Conservation (phyloP, 495 filamentous ascomycete species). For the Aspergillus kassunensis region DNA sequence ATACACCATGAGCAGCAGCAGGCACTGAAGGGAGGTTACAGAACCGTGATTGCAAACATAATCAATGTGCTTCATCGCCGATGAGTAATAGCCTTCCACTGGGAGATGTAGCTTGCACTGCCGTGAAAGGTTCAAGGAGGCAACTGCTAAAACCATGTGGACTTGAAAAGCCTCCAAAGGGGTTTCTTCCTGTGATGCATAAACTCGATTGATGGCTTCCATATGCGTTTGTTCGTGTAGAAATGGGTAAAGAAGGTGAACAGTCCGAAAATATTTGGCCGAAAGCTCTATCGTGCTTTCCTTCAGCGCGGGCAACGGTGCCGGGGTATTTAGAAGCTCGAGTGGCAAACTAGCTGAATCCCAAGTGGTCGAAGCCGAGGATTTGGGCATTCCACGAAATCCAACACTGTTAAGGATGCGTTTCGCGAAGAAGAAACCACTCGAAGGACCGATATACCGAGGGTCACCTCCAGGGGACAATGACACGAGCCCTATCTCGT, state of each 20-base stretch:
- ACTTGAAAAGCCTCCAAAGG: conserved; percentile 34
- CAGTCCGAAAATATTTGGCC: conserved; percentile 37
- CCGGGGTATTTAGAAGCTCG: conserved; percentile 35
- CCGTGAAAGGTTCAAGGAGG: conserved; percentile 38
- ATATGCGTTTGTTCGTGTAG: conserved; percentile 40
- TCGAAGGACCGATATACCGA: conserved; percentile 39
- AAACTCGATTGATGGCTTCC: conserved; percentile 29
- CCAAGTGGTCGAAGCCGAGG: neutral
- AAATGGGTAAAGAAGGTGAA: conserved; percentile 42
- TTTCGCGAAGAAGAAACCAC: conserved; percentile 42
- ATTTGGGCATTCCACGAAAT: conserved; percentile 14
- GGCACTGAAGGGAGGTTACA: conserved; percentile 37
- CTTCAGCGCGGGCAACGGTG: conserved; percentile 30
- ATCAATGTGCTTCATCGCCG: conserved; percentile 38
- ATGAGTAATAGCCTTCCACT: conserved; percentile 41
- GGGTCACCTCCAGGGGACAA: conserved; percentile 31
- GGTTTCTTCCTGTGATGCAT: conserved; percentile 16
- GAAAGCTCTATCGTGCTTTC: conserved; percentile 35
- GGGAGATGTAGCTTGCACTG: conserved; percentile 37
- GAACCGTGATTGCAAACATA: conserved; percentile 35
- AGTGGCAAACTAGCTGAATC: conserved; percentile 21
- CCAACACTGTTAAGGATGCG: conserved; percentile 37
- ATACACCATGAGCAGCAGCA: conserved; percentile 45
- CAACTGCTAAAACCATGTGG: conserved; percentile 45
- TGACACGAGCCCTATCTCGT: conserved; percentile 39